Evolutionary conservation across 345 rosid species (phyloP).

Genomic region (Psidium friedrichsthalianum): DNA sequence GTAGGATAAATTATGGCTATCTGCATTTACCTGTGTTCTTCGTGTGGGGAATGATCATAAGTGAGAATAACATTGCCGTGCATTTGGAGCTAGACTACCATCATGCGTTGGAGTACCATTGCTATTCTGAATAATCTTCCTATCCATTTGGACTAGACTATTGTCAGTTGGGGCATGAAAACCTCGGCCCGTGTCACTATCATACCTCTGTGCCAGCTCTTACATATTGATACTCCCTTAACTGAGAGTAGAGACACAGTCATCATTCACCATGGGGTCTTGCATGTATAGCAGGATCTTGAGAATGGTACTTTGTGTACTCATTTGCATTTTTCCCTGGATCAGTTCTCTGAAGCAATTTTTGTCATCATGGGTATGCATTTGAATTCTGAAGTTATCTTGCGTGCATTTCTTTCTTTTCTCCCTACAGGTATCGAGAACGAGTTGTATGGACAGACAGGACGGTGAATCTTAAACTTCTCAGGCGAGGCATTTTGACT

Average conservation of each 20-base stretch:
- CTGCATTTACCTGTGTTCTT: not conserved
- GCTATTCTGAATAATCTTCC: not conserved
- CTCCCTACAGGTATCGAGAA: slow-evolving; percentile 55
- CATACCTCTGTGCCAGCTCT: not conserved
- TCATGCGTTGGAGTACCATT: not conserved
- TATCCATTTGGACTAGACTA: not conserved
- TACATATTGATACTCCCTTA: not conserved
- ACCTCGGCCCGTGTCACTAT: too few species aligned
- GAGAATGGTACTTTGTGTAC: not conserved
- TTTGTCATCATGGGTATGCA: not conserved
- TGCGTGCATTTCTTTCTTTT: not conserved
- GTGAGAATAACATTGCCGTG: not conserved
- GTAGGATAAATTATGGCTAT: not conserved
- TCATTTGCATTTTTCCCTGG: not conserved
- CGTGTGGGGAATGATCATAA: not conserved
- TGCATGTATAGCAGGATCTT: not conserved
- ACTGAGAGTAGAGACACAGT: not conserved
- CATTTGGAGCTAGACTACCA: not conserved
- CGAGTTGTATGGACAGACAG: slow-evolving; percentile 72
- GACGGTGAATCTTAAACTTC: slow-evolving; percentile 44
- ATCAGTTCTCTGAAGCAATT: not conserved
- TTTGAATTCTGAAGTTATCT: not conserved
- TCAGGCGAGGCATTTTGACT: slow-evolving; percentile 67
- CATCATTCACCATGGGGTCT: not conserved
- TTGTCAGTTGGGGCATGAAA: too few species aligned